A percentile compares a stretch with the other conserved stretches of the same genome.
These are phyloP conservation scores for Phaffomyces opuntiae DNA, from an alignment of 805 yeast genomes.

Conservation along the genomic window DNA sequence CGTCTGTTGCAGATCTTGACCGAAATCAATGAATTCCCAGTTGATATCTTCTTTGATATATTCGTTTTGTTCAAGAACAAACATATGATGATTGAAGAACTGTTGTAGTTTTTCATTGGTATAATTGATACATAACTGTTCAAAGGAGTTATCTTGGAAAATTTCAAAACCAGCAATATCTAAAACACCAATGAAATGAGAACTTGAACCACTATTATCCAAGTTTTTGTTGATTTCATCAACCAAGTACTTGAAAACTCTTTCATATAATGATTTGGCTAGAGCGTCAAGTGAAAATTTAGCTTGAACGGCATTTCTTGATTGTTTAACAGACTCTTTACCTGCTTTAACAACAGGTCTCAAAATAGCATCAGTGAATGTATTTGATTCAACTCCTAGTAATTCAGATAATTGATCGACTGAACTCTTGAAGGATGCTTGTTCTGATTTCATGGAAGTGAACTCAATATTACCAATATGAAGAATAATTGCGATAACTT, in stretches of 20 bases:
- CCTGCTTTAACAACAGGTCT: slow-evolving; percentile 90
- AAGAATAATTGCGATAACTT: slow-evolving; percentile 65
- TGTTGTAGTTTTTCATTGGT: slow-evolving; percentile 97
- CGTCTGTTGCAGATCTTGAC: slow-evolving; percentile 89
- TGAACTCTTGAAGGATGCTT: slow-evolving; percentile 57
- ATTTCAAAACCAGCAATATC: slow-evolving; percentile 99
- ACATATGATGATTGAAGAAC: slow-evolving; percentile 96
- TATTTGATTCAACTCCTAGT: slow-evolving; percentile 53
- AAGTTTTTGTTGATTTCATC: slow-evolving; percentile 66
- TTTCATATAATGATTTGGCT: slow-evolving; percentile 81
- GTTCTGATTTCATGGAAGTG: slow-evolving; percentile 59
- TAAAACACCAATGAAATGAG: slow-evolving; percentile 81
- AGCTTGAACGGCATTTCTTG: slow-evolving; percentile 74
- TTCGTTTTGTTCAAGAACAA: slow-evolving; percentile 95
- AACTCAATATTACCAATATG: slow-evolving; percentile 84
- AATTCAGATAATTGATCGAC: slow-evolving; percentile 48
- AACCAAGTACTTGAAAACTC: slow-evolving; percentile 72
- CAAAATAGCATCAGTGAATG: slow-evolving; percentile 53
- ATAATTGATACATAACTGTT: slow-evolving; percentile 93
- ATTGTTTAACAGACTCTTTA: slow-evolving; percentile 72
- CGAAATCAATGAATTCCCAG: slow-evolving; percentile 95
- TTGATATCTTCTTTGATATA: slow-evolving; percentile 88
- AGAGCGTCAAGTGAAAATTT: slow-evolving; percentile 78
- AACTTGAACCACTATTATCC: slow-evolving; percentile 34
- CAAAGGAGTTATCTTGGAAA: slow-evolving; percentile 88